These are phyloP conservation scores for Fomitopsis betulina DNA, from an alignment of 1,284 basidiomycete species.

Conservation along the genomic window DNA sequence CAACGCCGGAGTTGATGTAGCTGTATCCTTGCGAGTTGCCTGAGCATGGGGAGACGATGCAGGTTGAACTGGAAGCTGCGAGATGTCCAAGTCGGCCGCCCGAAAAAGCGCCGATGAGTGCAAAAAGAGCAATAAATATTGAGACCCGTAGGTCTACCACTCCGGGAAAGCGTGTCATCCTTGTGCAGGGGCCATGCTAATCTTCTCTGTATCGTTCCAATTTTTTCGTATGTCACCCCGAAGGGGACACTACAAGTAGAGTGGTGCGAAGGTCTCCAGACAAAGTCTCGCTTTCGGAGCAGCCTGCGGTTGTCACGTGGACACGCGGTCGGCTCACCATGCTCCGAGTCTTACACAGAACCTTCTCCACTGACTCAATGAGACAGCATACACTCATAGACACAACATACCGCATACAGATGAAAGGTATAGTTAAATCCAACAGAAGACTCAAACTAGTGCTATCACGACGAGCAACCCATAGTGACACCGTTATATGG, in stretches of 20 bases:
- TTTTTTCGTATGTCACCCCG: conserved; percentile 23
- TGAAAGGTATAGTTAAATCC: background rate
- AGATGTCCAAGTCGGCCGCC: too few relatives aligned
- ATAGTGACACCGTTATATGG: conserved; percentile 56
- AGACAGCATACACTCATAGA: too few relatives aligned
- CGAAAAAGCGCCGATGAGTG: background rate
- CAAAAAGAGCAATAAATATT: conserved; percentile 5
- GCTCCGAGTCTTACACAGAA: too few relatives aligned
- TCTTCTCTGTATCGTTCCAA: conserved; percentile 23
- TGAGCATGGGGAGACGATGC: background rate
- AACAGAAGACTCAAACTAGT: background rate
- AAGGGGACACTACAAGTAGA: conserved; percentile 11
- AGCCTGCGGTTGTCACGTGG: background rate
- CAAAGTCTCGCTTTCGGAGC: background rate
- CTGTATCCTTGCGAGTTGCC: background rate
- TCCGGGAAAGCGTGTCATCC: conserved; percentile 23
- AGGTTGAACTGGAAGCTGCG: too few relatives aligned
- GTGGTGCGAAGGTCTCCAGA: too few relatives aligned
- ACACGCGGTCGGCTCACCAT: too few relatives aligned
- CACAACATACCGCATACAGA: too few relatives aligned
- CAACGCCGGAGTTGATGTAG: background rate
- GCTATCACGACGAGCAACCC: conserved; percentile 31
- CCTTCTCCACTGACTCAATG: too few relatives aligned
- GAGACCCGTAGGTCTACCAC: conserved; percentile 22
- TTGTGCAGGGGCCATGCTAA: conserved; percentile 23